These are phyloP conservation scores for Xylaria sp. DNA, from an alignment of 495 filamentous ascomycete genomes.

Conservation along the genomic window DNA sequence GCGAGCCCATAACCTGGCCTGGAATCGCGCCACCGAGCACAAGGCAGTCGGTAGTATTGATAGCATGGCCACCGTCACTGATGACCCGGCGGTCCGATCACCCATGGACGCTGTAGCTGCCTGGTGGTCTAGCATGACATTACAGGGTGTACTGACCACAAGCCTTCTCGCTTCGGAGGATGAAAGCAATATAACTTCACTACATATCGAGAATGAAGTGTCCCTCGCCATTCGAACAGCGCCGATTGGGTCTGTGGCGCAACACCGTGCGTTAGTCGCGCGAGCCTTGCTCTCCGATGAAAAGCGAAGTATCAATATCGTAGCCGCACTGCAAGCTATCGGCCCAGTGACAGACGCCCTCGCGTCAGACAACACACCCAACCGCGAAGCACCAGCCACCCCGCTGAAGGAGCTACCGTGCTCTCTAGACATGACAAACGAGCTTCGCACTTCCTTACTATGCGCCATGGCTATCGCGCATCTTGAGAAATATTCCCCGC, in stretches of 20 bases:
- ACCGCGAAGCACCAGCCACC: conserved; percentile 18
- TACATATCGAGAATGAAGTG: conserved; percentile 60
- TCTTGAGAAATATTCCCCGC: conserved; percentile 55
- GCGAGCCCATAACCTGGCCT: conserved; percentile 88
- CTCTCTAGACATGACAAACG: conserved; percentile 55
- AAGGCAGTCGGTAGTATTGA: conserved; percentile 67
- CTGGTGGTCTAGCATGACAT: conserved; percentile 83
- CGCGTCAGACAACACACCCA: conserved; percentile 34
- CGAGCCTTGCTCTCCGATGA: conserved; percentile 64
- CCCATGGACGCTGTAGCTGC: conserved; percentile 89
- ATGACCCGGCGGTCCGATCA: conserved; percentile 84
- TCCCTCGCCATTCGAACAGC: conserved; percentile 75
- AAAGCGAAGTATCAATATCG: conserved; percentile 61
- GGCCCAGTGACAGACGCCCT: conserved; percentile 47
- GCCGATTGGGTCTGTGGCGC: conserved; percentile 77
- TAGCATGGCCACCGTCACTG: conserved; percentile 82
- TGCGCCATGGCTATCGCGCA: conserved; percentile 83
- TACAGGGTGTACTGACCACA: conserved; percentile 71
- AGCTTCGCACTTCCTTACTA: conserved; percentile 63
- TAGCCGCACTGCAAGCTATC: conserved; percentile 60
- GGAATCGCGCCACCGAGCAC: conserved; percentile 78
- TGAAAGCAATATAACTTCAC: conserved; percentile 43
- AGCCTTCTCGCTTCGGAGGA: conserved; percentile 60
- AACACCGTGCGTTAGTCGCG: conserved; percentile 79
- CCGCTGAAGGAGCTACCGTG: conserved; percentile 48